A percentile compares a stretch with the other conserved stretches of the same genome.
Evolutionary conservation across 345 rosid species (phyloP).

Genomic region (Camelina sativa): DNA sequence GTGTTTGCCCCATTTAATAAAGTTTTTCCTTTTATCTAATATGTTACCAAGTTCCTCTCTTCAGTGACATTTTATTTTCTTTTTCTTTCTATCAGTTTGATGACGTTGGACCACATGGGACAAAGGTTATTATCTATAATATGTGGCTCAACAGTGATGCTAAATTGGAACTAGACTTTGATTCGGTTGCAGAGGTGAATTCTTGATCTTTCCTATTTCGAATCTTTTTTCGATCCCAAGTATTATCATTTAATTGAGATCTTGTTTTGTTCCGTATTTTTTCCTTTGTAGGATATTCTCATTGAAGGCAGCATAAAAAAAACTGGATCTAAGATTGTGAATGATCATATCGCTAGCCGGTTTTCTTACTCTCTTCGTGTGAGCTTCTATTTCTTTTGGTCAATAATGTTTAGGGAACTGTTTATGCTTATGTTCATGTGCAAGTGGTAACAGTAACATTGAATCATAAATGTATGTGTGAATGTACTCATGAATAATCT

Average conservation of each 20-base stretch:
- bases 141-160: slow-evolving; percentile 77
- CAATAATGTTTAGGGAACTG: neutral
- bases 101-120: slow-evolving; percentile 79
- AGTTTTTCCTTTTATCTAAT: neutral
- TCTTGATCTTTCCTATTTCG: slow-evolving; percentile 32
- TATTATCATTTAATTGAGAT: slow-evolving; percentile 21
- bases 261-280: slow-evolving; percentile 23
- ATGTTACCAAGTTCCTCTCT: slow-evolving; percentile 15
- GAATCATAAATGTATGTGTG: slow-evolving; percentile 19
- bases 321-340: slow-evolving; percentile 54
- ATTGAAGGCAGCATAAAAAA: slow-evolving; percentile 65
- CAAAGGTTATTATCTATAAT: slow-evolving; percentile 86
- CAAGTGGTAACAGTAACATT: neutral
- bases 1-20: slow-evolving; percentile 11
- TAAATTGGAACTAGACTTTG: slow-evolving; percentile 78
- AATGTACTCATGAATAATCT: slow-evolving; percentile 19
- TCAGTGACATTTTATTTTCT: slow-evolving; percentile 30
- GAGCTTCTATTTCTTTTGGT: slow-evolving; percentile 46
- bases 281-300: slow-evolving; percentile 68
- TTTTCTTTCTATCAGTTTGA: slow-evolving; percentile 66
- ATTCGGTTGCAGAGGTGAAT: slow-evolving; percentile 65
- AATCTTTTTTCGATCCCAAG: slow-evolving; percentile 13
- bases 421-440: slow-evolving; percentile 29
- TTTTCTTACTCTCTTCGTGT: slow-evolving; percentile 80
- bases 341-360: slow-evolving; percentile 75